Evolutionary conservation across 2,329 filamentous ascomycete genomes (phyloP).

Genomic region (Emericellopsis cladophorae): DNA sequence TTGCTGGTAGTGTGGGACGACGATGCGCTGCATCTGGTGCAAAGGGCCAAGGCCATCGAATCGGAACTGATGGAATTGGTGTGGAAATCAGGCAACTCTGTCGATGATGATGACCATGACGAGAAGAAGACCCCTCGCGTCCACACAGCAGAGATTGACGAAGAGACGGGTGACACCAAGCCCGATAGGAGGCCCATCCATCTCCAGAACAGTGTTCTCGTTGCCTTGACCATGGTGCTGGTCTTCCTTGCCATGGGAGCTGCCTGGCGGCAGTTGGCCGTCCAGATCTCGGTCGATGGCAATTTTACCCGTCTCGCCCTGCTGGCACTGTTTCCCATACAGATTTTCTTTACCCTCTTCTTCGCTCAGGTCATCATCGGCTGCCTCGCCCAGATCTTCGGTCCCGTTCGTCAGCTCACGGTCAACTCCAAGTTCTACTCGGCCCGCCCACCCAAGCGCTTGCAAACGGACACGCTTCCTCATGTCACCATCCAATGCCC

Average conservation of each 20-base stretch:
- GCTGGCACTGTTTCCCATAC: constrained; percentile 52
- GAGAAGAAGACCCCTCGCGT: constrained; percentile 35
- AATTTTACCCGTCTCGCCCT: constrained; percentile 52
- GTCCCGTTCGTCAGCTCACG: constrained; percentile 60
- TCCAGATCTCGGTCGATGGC: constrained; percentile 54
- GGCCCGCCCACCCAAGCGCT: constrained; percentile 50
- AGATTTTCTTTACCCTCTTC: constrained; percentile 73
- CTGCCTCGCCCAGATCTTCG: constrained; percentile 63
- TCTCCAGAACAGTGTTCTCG: constrained; percentile 56
- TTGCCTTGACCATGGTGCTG: constrained; percentile 52
- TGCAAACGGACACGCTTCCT: constrained; percentile 45
- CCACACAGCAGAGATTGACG: constrained; percentile 48
- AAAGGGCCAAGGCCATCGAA: constrained; percentile 60
- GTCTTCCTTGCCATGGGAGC: constrained; percentile 56
- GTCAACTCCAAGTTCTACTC: constrained; percentile 77
- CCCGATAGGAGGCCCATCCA: constrained; percentile 55
- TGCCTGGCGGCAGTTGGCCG: constrained; percentile 56
- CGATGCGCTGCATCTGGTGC: constrained; percentile 57
- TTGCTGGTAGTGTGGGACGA: constrained; percentile 76
- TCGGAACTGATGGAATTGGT: constrained; percentile 66
- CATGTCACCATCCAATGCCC: constrained; percentile 78
- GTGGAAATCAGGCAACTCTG: constrained; percentile 49
- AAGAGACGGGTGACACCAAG: constrained; percentile 56
- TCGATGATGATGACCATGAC: constrained; percentile 31
- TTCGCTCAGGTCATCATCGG: constrained; percentile 70